Evolutionary conservation across 805 yeast genomes (phyloP), one percentile per base, ranked within the genome.

Genomic region (Candida orba): DNA sequence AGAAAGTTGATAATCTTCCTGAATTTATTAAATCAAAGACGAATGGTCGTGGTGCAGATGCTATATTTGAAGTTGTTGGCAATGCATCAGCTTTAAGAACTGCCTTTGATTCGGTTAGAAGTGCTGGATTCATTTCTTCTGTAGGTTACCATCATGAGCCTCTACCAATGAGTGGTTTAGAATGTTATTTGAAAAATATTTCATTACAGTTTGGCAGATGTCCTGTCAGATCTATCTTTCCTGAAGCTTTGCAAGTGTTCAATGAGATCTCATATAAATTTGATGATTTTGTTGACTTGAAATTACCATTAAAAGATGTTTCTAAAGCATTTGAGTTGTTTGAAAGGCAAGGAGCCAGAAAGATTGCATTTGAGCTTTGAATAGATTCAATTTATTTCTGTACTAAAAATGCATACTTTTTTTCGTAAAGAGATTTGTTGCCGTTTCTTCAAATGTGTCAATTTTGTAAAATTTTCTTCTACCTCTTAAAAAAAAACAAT

Each of bases 181-280:
- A 79, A 41, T 75, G 80, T 46, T 79, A 79, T 51, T 56, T 71
- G 54, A 79, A 79, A 54, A 75, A 78, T 48, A 62, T 77, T 44
- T 73, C 75, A 10, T 52, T 78, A 35, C 78, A 79, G 29, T 79
- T 79, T 57, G 85, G 85, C 4, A 59, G 84, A 53, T 79, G 84
- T 57, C 83, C 81, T 34, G 76, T 76, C 4, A 71, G 79, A 68
- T 68, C 81, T 2, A 62, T 77, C 33, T 79, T 74, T 53, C 67
- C 62, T 10, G 81, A 77, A 36, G 68, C 83, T 0, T 63, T 78
- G 30, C 64, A 66, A 35, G 63, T 73, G 0, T 76, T 79, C 54
- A 69, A 68, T 41, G 49, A 54, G 14, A 62, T 75, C 39, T 68
- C 73, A 33, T 56, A 56, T 30, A 67, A 72, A 44, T 75, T 78